A percentile compares a stretch with the other conserved stretches of the same genome.
These are phyloP conservation scores for Magnusiomyces sp. DNA, from an alignment of 1,139 yeast species.

Conservation along the genomic window DNA sequence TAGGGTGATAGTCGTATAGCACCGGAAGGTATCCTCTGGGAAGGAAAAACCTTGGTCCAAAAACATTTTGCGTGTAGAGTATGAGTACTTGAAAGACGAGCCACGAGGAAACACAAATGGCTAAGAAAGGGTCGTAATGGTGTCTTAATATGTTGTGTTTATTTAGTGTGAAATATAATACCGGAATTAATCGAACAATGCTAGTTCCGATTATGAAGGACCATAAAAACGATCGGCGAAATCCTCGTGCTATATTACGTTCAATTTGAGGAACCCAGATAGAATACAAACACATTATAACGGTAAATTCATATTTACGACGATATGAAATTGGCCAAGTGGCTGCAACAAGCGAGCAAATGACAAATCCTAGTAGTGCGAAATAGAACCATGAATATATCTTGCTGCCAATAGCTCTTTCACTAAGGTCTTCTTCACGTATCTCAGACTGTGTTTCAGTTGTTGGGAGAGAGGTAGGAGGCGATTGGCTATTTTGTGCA, in stretches of 20 bases:
- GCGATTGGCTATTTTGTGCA: not conserved
- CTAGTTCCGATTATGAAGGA: conserved; percentile 64
- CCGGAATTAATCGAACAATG: conserved; percentile 52
- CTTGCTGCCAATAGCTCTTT: conserved; percentile 49
- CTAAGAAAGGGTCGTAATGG: conserved; percentile 47
- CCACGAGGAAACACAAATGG: conserved; percentile 43
- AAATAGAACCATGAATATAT: conserved; percentile 58
- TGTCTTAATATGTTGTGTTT: conserved; percentile 42
- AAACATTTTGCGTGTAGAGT: conserved; percentile 50
- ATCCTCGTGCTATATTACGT: conserved; percentile 64
- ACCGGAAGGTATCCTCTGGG: conserved; percentile 67
- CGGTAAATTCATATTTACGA: conserved; percentile 47
- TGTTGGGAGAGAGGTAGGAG: not conserved
- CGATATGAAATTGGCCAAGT: conserved; percentile 59
- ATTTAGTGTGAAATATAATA: conserved; percentile 49
- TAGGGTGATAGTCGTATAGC: conserved; percentile 74
- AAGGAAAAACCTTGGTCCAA: conserved; percentile 80
- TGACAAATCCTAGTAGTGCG: conserved; percentile 48
- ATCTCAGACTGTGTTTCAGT: not conserved
- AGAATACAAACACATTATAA: conserved; percentile 50
- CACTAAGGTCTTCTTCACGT: conserved; percentile 36
- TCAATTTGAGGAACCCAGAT: conserved; percentile 89
- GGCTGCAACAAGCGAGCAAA: conserved; percentile 48
- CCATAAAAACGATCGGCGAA: conserved; percentile 54
- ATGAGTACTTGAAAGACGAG: conserved; percentile 46